Base-by-base conservation (phyloP, 1,284 basidiomycete genomes). In the Pseudozyma tsukubaensis region DNA sequence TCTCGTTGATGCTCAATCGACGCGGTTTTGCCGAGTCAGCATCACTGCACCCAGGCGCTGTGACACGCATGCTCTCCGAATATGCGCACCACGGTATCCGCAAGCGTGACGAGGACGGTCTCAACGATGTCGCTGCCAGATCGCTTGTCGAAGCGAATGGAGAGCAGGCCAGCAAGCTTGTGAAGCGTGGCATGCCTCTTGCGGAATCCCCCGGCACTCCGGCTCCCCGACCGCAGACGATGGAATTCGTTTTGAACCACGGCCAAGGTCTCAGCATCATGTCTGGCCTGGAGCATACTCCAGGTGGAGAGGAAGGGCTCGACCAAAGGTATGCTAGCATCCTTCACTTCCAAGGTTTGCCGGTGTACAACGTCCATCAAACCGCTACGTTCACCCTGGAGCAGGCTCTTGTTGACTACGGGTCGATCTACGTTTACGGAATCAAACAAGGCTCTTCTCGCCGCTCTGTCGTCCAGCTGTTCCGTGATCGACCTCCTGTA, bases 351-450 rank as follows among this genome's bases (percentile, higher is more conserved):
- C 4, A 18, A n/a, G 53, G 44, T 10, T 6, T 36, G 5, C 53
- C 53, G 6, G 44, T 55, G 43, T 55, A 36, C 9, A 12, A 55
- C 29, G 53, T 48, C 10, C 18, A 39, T 19, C 21, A 7, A 1
- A 45, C 43, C 44, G 34, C 32, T 7, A 13, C 37, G n/a, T 3
- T 10, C 16, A 36, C 47, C 13, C 43, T 48, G 24, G 16, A 55
- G 32, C 53, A 55, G 32, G 53, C 53, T 39, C 16, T 48, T 5
- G 35, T 24, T 8, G 53, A 55, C 35, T 55, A 55, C 29, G 35
- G 29, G 9, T 35, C 36, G 43, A 10, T 47, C 19, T 55, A 55
- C 19, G 44, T 55, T 16, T 36, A 37, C 44, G 53, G 53, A 11
- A 44, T 4, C 29, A 54, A 43, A 29, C 16, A 36, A 44, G 52